These are phyloP conservation scores for Neurospora discreta DNA, from an alignment of 495 filamentous ascomycete species.

Conservation along the genomic window DNA sequence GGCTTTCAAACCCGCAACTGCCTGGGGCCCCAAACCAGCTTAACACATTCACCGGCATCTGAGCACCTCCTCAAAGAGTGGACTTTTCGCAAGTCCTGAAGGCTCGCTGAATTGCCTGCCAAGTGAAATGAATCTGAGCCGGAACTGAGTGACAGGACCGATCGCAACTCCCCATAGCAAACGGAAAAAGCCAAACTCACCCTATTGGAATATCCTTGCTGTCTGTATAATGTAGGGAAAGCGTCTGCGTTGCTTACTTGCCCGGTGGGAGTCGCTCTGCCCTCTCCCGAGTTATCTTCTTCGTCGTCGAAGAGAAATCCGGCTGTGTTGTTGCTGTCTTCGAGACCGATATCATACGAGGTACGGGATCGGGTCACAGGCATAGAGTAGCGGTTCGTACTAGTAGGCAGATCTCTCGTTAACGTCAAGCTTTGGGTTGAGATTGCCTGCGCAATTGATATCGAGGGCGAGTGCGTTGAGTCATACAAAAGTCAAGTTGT, in stretches of 20 bases:
- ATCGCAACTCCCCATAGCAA: neutral
- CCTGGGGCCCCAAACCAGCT: neutral
- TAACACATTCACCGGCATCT: neutral
- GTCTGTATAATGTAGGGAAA: constrained; percentile 71
- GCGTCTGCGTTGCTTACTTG: constrained; percentile 53
- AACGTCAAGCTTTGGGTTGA: constrained; percentile 3
- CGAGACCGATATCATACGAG: constrained; percentile 47
- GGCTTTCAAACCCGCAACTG: neutral
- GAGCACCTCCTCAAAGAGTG: neutral
- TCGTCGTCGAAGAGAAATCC: constrained; percentile 80
- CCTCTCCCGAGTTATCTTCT: constrained; percentile 52
- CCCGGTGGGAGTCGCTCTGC: constrained; percentile 37
- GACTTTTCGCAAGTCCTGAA: neutral
- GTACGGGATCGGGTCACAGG: constrained; percentile 60
- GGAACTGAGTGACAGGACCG: neutral
- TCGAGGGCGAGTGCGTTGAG: neutral
- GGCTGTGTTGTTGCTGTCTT: constrained; percentile 58
- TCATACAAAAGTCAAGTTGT: neutral
- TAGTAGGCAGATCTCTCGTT: constrained; percentile 20
- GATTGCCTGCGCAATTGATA: neutral
- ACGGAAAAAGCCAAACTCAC: constrained; percentile 40
- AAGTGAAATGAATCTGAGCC: neutral
- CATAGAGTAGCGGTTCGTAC: constrained; percentile 82
- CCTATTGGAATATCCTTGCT: constrained; percentile 54
- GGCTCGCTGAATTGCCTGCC: neutral